Evolutionary conservation across 495 filamentous ascomycete genomes (phyloP).

Genomic region (Aspergillus haitiensis): DNA sequence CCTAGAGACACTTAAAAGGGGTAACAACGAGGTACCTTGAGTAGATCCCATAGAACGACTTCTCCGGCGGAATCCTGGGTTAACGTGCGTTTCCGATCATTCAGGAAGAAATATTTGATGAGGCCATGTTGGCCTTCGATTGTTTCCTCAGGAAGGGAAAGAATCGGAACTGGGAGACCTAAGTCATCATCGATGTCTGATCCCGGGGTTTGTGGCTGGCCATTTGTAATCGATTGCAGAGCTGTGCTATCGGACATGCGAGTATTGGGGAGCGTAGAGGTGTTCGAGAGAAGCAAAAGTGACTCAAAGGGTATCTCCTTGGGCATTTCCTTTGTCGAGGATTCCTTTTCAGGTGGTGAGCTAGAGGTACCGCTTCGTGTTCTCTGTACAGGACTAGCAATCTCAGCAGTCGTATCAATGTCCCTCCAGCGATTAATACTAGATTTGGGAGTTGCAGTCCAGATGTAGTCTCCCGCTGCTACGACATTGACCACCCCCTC

Average conservation of each 20-base stretch:
- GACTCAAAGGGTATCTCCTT: conserved; percentile 74
- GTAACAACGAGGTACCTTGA: conserved; percentile 56
- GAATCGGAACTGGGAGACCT: conserved; percentile 61
- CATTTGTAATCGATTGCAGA: conserved; percentile 48
- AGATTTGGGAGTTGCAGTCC: conserved; percentile 91
- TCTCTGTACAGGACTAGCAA: conserved; percentile 53
- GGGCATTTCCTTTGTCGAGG: conserved; percentile 29
- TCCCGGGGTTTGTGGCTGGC: conserved; percentile 59
- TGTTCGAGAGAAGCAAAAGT: conserved; percentile 78
- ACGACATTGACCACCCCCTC: conserved; percentile 86
- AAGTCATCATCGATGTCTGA: conserved; percentile 58
- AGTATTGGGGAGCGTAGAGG: conserved; percentile 65
- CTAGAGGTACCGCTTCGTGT: conserved; percentile 40
- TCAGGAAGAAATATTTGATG: conserved; percentile 89
- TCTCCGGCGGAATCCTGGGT: conserved; percentile 95
- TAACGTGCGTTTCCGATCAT: conserved; percentile 83
- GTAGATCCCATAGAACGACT: conserved; percentile 92
- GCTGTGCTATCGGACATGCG: conserved; percentile 50
- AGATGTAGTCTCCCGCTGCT: conserved; percentile 76
- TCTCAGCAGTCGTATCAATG: conserved; percentile 69
- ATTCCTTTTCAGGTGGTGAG: conserved; percentile 14
- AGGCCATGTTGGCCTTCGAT: conserved; percentile 95
- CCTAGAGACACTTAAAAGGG: not conserved
- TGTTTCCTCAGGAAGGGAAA: conserved; percentile 76
- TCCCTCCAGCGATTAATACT: conserved; percentile 94